Evolutionary conservation across 2,329 filamentous ascomycete genomes (phyloP).

Genomic region (Cyphellophora attinorum): DNA sequence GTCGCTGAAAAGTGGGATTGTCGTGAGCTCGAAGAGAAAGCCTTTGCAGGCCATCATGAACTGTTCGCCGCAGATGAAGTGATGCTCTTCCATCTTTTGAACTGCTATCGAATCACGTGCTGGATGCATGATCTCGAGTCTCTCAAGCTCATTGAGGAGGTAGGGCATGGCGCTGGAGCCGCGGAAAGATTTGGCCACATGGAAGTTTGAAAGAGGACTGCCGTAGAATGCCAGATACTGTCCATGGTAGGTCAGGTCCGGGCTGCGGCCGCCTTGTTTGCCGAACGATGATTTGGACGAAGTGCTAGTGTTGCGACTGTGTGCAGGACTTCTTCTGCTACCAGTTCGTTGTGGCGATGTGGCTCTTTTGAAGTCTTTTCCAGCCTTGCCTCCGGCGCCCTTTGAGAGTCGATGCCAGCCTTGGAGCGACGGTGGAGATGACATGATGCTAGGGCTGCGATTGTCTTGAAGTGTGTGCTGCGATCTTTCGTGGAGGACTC

Average conservation of each 20-base stretch:
- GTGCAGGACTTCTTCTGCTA: no score
- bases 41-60: constrained; percentile 12
- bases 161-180: constrained; percentile 4
- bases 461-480: no score
- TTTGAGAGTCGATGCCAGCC: no score
- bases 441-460: no score
- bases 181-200: constrained; percentile 1
- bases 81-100: constrained; percentile 4
- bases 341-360: no score
- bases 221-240: constrained; percentile 92
- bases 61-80: constrained; percentile 11
- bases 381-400: no score
- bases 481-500: no score
- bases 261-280: constrained; percentile 3
- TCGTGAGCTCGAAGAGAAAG: constrained; percentile 9
- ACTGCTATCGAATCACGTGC: constrained; percentile 1
- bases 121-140: constrained; percentile 3
- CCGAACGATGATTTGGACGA: no score
- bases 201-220: constrained; percentile 72
- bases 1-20: neutral
- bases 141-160: constrained; percentile 4
- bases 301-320: no score
- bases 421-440: no score
- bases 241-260: constrained; percentile 30
- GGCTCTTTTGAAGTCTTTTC: no score